Base-by-base conservation (phyloP, 257 asterid genomes). In the Ophiorrhiza pumila region DNA sequence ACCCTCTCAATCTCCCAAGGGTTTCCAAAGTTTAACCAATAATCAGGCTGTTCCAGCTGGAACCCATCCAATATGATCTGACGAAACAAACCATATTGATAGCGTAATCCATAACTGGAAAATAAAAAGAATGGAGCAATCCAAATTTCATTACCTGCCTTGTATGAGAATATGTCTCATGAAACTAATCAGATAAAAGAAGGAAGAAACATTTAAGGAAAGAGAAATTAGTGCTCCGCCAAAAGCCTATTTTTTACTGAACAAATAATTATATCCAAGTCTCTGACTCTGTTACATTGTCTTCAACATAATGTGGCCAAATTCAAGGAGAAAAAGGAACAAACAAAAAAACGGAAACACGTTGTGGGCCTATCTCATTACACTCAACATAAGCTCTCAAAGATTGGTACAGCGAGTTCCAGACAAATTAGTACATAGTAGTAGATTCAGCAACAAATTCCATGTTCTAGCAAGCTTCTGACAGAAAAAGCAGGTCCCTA, bases 1-100 rank as follows among this genome's bases (percentile, higher is more conserved):
- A 84, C 85, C 68, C 88, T 83, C 74, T 84, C 88, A 68, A 81
- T 84, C 75, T 84, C 88, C 88, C 88, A 84, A 72, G 88, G 88
- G 65, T 84, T 84, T 65, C 88, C 88, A 43, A 84, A 84, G 74
- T 81, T 84, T 71, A 84, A 80, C 88, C 88, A 84, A 73, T 77
- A 84, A 76, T 84, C 88, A 18, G 88, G 88, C 60, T 84, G 83
- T 75, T 84, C 88, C 37, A 79, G 88, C 77, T 81, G 88, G 77
- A 79, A 84, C 7, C 88, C 88, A 66, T 84, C 88, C 68, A 81
- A 79, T 46, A 84, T 84, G 72, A 79, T 77, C 73, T 81, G 88
- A 41, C 88, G 86, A 82, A 84, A 84, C 66, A 84, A 65, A 71
- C 86, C 88, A 77, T 84, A 84, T 45, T 84, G 88, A 75, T 84